Base-by-base conservation (phyloP, 768 basidiomycete genomes). In the Floccularia luteovirens region DNA sequence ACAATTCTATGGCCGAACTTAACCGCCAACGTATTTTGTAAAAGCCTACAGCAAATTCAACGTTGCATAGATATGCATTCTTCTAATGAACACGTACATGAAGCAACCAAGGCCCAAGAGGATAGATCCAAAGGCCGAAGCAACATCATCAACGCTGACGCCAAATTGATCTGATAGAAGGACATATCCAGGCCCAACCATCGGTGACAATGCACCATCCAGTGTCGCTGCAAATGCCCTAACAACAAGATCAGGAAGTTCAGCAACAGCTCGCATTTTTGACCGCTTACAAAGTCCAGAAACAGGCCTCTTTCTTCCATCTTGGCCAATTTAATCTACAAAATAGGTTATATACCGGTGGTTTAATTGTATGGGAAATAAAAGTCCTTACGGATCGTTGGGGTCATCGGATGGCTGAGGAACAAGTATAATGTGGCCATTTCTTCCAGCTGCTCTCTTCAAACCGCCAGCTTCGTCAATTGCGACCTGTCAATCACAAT, bases 1-100 rank as follows among this genome's bases (percentile, higher is more conserved):
- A 70, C 67, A 34, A 68, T 67, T n/a, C 68, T 52, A 36, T 69
- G 65, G 0, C 69, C 69, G 46, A 58, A 67, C 43, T 71, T 71
- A 7, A 64, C 63, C 21, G 67, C 69, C 31, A 62, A 36, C 14
- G 60, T 48, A 41, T 63, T 62, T 43, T 66, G 64, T 2, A 59
- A 50, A 3, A 67, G 50, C 64, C 64, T 67, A 31, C 14, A 31
- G 16, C 14, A 31, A 23, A 13, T 32, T 21, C n/a, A n/a, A n/a
- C n/a, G n/a, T 25, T 30, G 36, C 13, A 13, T 24, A 20, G 11
- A 12, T 2, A 7, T 24, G 19, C 7, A 19, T 8, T 23, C 10
- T 2, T 17, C 10, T 32, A 8, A 27, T 10, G 16, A 43, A 4
- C 8, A 34, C 58, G 16, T 42, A 65, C 65, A 69, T 69, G 48